A percentile compares a stretch with the other conserved stretches of the same genome.
Conservation (phyloP, 352 stramenopile species). For the Phytopythium ostracodes region DNA sequence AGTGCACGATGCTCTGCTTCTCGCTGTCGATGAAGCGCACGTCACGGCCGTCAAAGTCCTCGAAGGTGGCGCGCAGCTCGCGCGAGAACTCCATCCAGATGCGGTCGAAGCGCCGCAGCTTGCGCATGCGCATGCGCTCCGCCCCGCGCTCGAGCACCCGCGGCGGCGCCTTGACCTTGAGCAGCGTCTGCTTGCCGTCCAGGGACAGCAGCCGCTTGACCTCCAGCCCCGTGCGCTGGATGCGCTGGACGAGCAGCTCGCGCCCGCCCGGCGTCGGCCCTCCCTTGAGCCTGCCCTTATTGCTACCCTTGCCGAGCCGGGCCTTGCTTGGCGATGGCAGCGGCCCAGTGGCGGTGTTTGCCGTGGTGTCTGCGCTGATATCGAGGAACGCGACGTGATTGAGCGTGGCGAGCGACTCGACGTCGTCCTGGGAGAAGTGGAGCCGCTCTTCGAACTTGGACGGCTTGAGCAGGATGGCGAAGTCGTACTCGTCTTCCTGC, state of each 20-base stretch:
- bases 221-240: conserved; percentile 52
- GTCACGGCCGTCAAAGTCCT: conserved; percentile 47
- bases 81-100: conserved; percentile 81
- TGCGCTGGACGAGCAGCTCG: conserved; percentile 48
- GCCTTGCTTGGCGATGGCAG: background rate
- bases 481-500: conserved; percentile 77
- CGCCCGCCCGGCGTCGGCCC: conserved; percentile 16
- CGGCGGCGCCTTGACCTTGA: conserved; percentile 74
- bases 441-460: conserved; percentile 65
- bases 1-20: conserved; percentile 78
- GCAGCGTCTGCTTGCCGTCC: conserved; percentile 67
- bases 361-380: background rate
- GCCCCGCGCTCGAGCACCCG: conserved; percentile 62
- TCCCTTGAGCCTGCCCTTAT: background rate
- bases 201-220: conserved; percentile 73
- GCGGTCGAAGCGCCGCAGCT: conserved; percentile 57
- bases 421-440: conserved; percentile 20
- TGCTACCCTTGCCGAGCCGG: background rate
- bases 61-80: conserved; percentile 64
- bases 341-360: background rate
- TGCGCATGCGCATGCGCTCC: conserved; percentile 62
- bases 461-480: conserved; percentile 79
- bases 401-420: background rate
- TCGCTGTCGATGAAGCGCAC: conserved; percentile 77
- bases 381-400: background rate